These are phyloP conservation scores for Cladosporium sp. DNA, from an alignment of 2,329 filamentous ascomycete species.

Conservation along the genomic window DNA sequence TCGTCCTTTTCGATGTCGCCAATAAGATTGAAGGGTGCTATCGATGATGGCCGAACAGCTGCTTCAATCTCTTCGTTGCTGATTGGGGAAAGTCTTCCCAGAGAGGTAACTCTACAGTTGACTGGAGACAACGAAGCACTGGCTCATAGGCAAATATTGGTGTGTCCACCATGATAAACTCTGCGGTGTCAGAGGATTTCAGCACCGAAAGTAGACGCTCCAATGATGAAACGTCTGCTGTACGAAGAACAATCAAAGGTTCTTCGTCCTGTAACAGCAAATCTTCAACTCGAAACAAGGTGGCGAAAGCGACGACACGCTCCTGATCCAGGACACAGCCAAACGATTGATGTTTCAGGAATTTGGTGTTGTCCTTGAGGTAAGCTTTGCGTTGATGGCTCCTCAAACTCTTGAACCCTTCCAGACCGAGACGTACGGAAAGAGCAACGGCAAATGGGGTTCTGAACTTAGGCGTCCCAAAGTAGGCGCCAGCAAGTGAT, in stretches of 20 bases:
- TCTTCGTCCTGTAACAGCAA: conserved; percentile 38
- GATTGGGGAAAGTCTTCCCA: conserved; percentile 48
- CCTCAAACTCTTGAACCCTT: conserved; percentile 1
- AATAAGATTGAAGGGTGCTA: conserved; percentile 26
- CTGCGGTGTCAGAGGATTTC: conserved; percentile 22
- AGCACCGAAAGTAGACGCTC: conserved; percentile 46
- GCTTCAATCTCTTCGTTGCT: conserved; percentile 13
- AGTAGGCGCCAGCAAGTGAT: conserved; percentile 22
- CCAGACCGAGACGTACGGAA: conserved; percentile 1
- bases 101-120: conserved; percentile 54
- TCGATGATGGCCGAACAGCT: conserved; percentile 17
- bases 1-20: conserved; percentile 19
- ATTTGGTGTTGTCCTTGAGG: conserved; percentile 44
- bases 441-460: conserved; percentile 8
- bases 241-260: conserved; percentile 50
- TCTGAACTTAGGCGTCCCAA: conserved; percentile 11
- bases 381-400: conserved; percentile 39
- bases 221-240: conserved; percentile 46
- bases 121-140: conserved; percentile 57
- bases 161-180: conserved; percentile 60
- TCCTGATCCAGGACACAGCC: conserved; percentile 54
- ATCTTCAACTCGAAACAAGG: conserved; percentile 50
- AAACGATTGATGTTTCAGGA: conserved; percentile 58
- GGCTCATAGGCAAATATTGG: conserved; percentile 67
- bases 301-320: conserved; percentile 58